Conservation (phyloP, 2,329 filamentous ascomycete genomes). For the Aspergillus nomiae region DNA sequence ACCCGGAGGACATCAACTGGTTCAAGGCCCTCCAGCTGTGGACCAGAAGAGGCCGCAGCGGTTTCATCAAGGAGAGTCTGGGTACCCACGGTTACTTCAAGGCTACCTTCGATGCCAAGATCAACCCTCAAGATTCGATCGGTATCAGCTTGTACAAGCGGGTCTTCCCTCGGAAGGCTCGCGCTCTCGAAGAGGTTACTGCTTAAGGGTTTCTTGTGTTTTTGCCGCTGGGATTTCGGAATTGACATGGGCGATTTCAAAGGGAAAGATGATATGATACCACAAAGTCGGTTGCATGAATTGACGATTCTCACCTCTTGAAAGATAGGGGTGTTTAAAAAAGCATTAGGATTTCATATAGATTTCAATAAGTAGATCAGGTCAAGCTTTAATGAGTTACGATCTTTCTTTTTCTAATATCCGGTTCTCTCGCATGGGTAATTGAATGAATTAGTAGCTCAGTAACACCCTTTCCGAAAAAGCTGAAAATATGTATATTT, state of each 20-base stretch:
- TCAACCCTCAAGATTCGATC: constrained; percentile 93
- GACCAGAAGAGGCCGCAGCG: constrained; percentile 85
- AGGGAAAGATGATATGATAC: constrained; percentile 31
- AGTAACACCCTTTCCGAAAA: neutral
- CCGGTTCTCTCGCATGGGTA: neutral
- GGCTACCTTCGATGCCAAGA: constrained; percentile 92
- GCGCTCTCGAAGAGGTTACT: constrained; percentile 43
- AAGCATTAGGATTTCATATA: constrained; percentile 31
- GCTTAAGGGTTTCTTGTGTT: constrained; percentile 16
- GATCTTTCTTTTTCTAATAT: constrained; percentile 21
- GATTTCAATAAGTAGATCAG: constrained; percentile 21
- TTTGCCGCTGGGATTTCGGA: neutral
- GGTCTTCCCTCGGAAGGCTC: constrained; percentile 74
- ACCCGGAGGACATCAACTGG: constrained; percentile 90
- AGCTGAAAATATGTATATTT: neutral
- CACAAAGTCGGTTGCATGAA: constrained; percentile 26
- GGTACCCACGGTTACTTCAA: constrained; percentile 99
- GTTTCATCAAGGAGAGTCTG: constrained; percentile 89
- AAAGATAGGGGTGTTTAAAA: constrained; percentile 18
- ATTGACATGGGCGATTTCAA: constrained; percentile 1
- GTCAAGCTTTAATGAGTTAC: constrained; percentile 31
- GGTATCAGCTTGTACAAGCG: constrained; percentile 88
- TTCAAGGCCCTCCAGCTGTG: constrained; percentile 96
- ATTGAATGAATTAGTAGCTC: neutral
- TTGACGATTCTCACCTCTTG: constrained; percentile 22